Evolutionary conservation across 768 basidiomycete genomes (phyloP), one percentile per base, ranked within the genome.

Genomic region (Tricholoma saponaceum): DNA sequence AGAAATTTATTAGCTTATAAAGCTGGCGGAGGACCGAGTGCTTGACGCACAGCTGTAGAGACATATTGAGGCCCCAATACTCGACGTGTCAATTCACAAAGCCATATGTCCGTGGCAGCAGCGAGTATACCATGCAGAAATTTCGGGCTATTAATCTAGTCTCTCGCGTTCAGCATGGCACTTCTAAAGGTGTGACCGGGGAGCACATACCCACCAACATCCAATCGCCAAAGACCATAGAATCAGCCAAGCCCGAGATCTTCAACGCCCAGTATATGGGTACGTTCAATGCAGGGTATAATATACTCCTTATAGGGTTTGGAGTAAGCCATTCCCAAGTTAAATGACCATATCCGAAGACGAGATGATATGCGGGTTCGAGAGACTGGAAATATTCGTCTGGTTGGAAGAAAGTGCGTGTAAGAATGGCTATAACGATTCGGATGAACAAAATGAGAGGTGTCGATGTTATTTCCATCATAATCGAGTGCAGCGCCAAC

Each of bases 361-460:
- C 92, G 43, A 86, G 72, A 56, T 79, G 79, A 69, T 98, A 90
- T 0, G 97, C 97, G 47, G 92, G 89, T 68, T 99, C 97, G 44
- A 98, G 80, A 5, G 94, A 83, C 68, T 99, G 97, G 65, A 89
- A 98, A 71, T 90, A 96, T 72, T 98, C 97, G 71, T 99, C 97
- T 8, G 97, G 95, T 69, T 98, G 95, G 69, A 98, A 98, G 74
- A 89, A 90, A 4, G 95, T 92, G 54, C 81, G 79, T 0, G 92
- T 95, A 39, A 75, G 72, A 30, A 95, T 67, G 0, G 92, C 87
- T 46, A 91, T 74, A 7, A 74, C 57, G 52, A 90, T 69, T 47
- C 90, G 84, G 61, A 84, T 65, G 20, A 64, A 54, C 28, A 86
- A 56, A n/a, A 82, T 76, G 52, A 79, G 58, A 51, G 54, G 60